Evolutionary conservation across 768 basidiomycete genomes (phyloP).

Genomic region (Exsudoporus frostii): DNA sequence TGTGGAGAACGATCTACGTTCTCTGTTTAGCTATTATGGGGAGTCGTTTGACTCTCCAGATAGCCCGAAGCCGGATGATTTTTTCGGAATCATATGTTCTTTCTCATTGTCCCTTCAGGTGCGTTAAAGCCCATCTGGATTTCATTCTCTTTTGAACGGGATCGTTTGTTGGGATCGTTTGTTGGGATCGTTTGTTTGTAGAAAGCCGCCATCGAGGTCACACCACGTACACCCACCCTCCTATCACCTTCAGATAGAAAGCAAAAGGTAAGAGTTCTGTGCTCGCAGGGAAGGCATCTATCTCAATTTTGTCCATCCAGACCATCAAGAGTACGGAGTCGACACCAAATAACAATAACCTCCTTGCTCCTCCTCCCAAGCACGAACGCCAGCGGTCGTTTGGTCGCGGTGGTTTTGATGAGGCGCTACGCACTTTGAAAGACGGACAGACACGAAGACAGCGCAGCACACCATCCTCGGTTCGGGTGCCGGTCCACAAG

Average conservation of each 20-base stretch:
- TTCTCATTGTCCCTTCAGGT: conserved; percentile 76
- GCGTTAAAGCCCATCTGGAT: conserved; percentile 2
- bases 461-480: conserved; percentile 13
- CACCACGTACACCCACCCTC: background rate
- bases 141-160: background rate
- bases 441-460: conserved; percentile 42
- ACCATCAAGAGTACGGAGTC: conserved; percentile 38
- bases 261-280: conserved; percentile 5
- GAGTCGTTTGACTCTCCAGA: conserved; percentile 65
- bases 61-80: conserved; percentile 72
- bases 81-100: conserved; percentile 72
- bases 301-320: conserved; percentile 28
- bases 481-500: conserved; percentile 17
- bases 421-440: conserved; percentile 78
- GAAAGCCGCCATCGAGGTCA: conserved; percentile 70
- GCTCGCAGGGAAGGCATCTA: background rate
- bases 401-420: conserved; percentile 78
- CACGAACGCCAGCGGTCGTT: conserved; percentile 51
- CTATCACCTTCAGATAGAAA: background rate
- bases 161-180: background rate
- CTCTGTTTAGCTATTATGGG: conserved; percentile 70
- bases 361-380: conserved; percentile 39
- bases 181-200: conserved; percentile 20
- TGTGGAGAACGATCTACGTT: conserved; percentile 58
- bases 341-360: conserved; percentile 26